These are phyloP conservation scores for Echium plantagineum DNA, from an alignment of 257 asterid species.

Conservation along the genomic window DNA sequence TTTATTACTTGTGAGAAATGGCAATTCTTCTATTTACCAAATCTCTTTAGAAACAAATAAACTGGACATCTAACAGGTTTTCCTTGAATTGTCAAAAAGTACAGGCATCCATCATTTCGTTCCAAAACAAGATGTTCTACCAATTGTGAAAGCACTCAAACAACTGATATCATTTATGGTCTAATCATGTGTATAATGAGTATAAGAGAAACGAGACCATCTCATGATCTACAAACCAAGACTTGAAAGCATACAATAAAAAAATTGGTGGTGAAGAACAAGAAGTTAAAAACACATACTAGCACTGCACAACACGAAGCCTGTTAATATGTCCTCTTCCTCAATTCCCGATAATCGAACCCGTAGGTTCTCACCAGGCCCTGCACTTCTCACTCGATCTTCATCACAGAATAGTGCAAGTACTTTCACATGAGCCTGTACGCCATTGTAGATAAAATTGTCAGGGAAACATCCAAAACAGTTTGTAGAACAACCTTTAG, in stretches of 20 bases:
- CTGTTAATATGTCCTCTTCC: conserved; percentile 69
- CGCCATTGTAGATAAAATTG: neutral
- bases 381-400: conserved; percentile 56
- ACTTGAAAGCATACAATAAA: neutral
- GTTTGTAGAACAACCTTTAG: neutral
- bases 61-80: neutral
- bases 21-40: too few species aligned
- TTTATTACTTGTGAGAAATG: too few species aligned
- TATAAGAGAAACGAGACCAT: neutral
- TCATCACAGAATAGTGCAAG: conserved; percentile 66
- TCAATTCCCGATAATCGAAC: conserved; percentile 84
- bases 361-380: conserved; percentile 95
- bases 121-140: neutral
- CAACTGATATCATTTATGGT: neutral
- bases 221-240: neutral
- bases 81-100: neutral
- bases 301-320: conserved; percentile 56
- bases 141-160: neutral
- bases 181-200: neutral
- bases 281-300: conserved; percentile 32
- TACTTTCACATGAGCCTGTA: conserved; percentile 75
- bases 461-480: neutral
- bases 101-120: neutral
- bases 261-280: neutral
- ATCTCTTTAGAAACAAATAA: neutral